Base-by-base conservation (phyloP, 2,329 filamentous ascomycete species). In the Ophiostoma perfectum region DNA sequence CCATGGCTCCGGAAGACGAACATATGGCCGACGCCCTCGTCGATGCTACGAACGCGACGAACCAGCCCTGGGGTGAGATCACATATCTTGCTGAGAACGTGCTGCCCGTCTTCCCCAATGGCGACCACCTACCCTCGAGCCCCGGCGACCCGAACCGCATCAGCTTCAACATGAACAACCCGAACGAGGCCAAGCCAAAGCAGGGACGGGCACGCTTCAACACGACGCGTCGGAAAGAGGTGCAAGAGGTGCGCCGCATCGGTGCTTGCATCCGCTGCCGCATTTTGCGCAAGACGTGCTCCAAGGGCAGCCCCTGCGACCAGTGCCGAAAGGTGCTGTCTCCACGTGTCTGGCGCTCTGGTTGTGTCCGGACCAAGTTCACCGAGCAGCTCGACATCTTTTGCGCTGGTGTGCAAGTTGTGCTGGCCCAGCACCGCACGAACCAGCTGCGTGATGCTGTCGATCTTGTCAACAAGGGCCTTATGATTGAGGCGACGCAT, bases 201-300 rank as follows among this genome's bases (percentile, higher is more conserved):
- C 82, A 88, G 72, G 81, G 82, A 7, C 82, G 86, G 9, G 84
- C 85, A 4, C 80, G 84, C 8, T 89, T 89, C 72, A 84, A 82
- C 27, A 80, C 84, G 5, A 78, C 78, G 1, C 81, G 87, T n/a
- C 81, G 87, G 36, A 87, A 85, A 74, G 85, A 89, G 73, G 87
- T 90, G 1, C 86, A 88, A 72, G 84, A 86, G 71, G 85, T 89
- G 36, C 83, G 87, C 38, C 86, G 87, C 72, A 82, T 87, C 47
- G 87, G 87, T 5, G 87, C 87, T 12, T 90, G 87, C 72, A 88
- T 89, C 66, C 80, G 87, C 62, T 90, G 87, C 73, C 82, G 86
- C 49, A 88, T 89, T 70, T 77, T 90, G 47, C 82, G 87, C 69
- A 90, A 90, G 77, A 87, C 85, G 1, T 90, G 87, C 73, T 87